phyloP scores from a whole-genome alignment of 2,329 filamentous ascomycete genomes.

The Diaporthe velutina region DNA sequence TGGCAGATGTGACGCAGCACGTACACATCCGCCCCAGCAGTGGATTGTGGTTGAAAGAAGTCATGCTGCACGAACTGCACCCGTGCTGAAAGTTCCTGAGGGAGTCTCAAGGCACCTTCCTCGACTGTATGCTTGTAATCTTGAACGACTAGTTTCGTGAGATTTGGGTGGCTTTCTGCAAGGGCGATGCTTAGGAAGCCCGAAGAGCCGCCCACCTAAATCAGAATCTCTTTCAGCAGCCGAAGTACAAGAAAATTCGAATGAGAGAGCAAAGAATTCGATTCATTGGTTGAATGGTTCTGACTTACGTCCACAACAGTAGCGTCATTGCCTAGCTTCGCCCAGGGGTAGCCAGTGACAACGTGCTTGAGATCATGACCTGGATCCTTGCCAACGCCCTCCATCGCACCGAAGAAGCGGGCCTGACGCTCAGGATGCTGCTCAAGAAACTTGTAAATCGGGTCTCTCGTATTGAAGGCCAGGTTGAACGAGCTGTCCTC shows the following conservation, averaged over 20 bases:
- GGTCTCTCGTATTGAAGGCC: slow-evolving; percentile 8
- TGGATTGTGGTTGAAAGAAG: background rate
- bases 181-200: slow-evolving; percentile 21
- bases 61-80: slow-evolving; percentile 1
- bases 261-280: accelerated
- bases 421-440: slow-evolving; percentile 2
- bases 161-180: background rate
- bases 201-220: background rate
- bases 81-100: background rate
- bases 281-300: background rate
- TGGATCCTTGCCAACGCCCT: slow-evolving; percentile 6
- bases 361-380: slow-evolving; percentile 13
- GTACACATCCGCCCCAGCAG: background rate
- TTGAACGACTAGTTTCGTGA: background rate
- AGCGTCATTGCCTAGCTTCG: background rate
- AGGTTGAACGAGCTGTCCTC: slow-evolving; percentile 4
- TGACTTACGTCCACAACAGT: slow-evolving; percentile 12
- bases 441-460: slow-evolving; percentile 12
- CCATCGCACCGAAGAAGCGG: slow-evolving; percentile 8
- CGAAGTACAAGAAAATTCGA: background rate
- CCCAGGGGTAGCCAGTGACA: slow-evolving; percentile 11
- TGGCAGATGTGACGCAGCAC: slow-evolving; percentile 21
- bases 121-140: slow-evolving; percentile 5
- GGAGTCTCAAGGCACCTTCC: background rate
- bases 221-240: background rate